Base-by-base conservation (phyloP, 129 eudicot species). In the Saposhnikovia divaricata region DNA sequence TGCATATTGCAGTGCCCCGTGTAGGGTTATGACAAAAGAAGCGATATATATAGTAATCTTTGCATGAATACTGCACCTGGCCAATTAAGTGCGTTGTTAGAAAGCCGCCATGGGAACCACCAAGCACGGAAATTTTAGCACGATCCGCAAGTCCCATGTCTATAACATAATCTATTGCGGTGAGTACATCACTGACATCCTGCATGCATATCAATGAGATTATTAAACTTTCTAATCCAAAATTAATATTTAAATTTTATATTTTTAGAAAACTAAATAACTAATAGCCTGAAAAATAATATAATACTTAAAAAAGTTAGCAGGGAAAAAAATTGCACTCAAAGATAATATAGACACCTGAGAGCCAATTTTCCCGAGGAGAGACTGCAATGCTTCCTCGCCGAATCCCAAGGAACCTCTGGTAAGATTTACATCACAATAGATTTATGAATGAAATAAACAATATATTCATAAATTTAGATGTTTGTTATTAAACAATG, bases 341-440 rank as follows among this genome's bases (percentile, higher is more conserved):
- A 61, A 47, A 65, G 68, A 66, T 61, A 25, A 47, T 61, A 81
- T 74, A 74, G 38, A 72, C 65, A 95, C 99, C 99, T 96, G 99
- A 23, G 87, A 82, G 80, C 99, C 99, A 31, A 84, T 37, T 81
- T 92, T 90, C 75, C 97, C 99, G 4, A 85, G 93, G 86, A 96
- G 92, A 81, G 99, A 96, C 77, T 96, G 99, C 85, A 96, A 74
- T 42, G 97, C 97, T 83, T 96, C 99, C 85, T 96, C 99, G 47
- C 99, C 99, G 90, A 86, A 96, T 79, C 99, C 99, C 72, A 96
- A 61, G 28, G 99, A 96, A 84, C 99, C 99, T 89, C 99, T 96
- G 86, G 80, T 28, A 53, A 77, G 74, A 18, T 77, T 50, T 72
- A 15, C 63, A 80, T 80, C 73, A 65, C 75, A 69, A 63, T 27